These are phyloP conservation scores for Rosa lucieae DNA, from an alignment of 306 rosid species.

Conservation along the genomic window DNA sequence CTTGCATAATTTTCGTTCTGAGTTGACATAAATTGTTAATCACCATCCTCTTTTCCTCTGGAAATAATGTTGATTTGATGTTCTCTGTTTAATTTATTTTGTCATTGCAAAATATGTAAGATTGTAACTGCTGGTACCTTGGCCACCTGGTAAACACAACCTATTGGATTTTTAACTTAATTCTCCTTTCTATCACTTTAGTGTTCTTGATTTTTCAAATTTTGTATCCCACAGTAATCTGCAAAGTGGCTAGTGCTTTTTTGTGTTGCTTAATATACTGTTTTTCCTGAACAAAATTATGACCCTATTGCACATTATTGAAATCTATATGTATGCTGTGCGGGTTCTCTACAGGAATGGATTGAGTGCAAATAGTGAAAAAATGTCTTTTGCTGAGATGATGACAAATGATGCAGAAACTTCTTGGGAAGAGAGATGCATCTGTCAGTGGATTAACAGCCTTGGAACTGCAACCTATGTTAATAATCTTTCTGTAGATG, in stretches of 20 bases:
- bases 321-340: neutral
- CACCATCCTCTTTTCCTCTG: constrained; percentile 5
- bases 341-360: constrained; percentile 70
- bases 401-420: constrained; percentile 96
- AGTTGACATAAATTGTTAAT: constrained; percentile 7
- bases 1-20: constrained; percentile 7
- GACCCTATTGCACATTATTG: neutral
- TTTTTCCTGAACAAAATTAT: neutral
- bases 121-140: neutral
- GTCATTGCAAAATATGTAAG: neutral
- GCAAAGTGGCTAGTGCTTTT: neutral
- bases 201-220: neutral
- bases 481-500: constrained; percentile 94
- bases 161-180: neutral
- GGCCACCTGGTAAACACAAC: neutral
- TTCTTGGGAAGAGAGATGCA: constrained; percentile 96
- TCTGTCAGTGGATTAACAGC: constrained; percentile 96
- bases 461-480: constrained; percentile 81
- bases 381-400: constrained; percentile 93
- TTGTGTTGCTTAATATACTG: neutral
- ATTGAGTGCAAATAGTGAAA: constrained; percentile 62
- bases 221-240: neutral
- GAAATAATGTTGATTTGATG: neutral
- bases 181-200: no score
- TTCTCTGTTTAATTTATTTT: neutral